A percentile compares a stretch with the other conserved stretches of the same genome.
Conservation (phyloP, 192 early-diverging fungal genomes). For the Entrophospora sp. region DNA sequence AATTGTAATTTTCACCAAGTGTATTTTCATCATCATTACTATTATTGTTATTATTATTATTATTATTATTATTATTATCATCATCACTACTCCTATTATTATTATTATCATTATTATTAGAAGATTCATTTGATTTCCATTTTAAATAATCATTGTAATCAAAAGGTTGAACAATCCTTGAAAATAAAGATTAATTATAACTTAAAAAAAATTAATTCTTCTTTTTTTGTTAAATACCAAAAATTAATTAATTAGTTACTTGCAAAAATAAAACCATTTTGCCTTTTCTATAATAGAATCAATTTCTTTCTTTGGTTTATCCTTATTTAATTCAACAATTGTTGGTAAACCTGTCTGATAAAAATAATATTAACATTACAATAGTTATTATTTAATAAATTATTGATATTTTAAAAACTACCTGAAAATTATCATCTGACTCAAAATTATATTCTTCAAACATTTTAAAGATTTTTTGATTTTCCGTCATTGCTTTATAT, state of each 20-base stretch:
- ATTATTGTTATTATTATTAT: not conserved
- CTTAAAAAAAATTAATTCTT: not conserved
- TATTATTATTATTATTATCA: not conserved
- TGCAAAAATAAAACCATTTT: conserved; percentile 38
- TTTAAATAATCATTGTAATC: conserved; percentile 26
- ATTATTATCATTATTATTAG: not conserved
- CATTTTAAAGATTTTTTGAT: conserved; percentile 11
- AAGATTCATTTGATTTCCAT: conserved; percentile 19
- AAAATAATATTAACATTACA: not conserved
- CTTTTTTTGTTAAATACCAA: not conserved
- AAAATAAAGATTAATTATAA: not conserved
- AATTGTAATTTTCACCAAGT: no score
- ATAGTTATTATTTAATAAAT: not conserved
- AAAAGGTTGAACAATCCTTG: conserved; percentile 26
- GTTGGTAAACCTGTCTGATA: conserved; percentile 28
- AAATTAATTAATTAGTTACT: conserved; percentile 20
- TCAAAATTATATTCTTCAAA: conserved; percentile 36
- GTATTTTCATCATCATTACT: no score
- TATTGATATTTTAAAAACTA: conserved; percentile 3
- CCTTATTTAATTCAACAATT: conserved; percentile 22
- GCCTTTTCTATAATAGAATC: conserved; percentile 24
- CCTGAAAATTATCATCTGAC: conserved; percentile 29
- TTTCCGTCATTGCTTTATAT: no score
- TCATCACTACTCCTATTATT: not conserved
- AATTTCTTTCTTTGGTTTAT: conserved; percentile 20